Percentiles rank a stretch among this genome's conserved stretches.
Evolutionary conservation across 192 early-diverging fungal species (phyloP).

Genomic region (Backusella westeae): DNA sequence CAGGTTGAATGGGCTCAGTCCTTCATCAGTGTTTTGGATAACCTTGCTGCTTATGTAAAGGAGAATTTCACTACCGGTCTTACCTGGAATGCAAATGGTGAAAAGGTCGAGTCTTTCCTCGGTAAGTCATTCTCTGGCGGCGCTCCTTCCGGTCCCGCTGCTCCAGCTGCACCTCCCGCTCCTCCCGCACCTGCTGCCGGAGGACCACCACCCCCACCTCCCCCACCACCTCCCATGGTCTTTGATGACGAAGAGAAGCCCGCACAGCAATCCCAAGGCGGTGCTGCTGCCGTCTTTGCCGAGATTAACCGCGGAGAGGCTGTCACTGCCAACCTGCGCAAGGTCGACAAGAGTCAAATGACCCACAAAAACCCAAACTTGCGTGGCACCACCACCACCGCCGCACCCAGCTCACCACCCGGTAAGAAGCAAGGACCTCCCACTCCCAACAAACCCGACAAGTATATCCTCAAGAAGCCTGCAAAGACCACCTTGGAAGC

Average conservation of each 20-base stretch:
- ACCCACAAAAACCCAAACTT: conserved; percentile 98
- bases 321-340: conserved; percentile 79
- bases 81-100: conserved; percentile 87
- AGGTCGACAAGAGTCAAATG: conserved; percentile 95
- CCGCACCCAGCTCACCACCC: conserved; percentile 27
- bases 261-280: conserved; percentile 24
- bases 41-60: conserved; percentile 85
- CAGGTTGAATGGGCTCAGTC: conserved; percentile 87
- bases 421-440: conserved; percentile 48
- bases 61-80: conserved; percentile 86
- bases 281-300: conserved; percentile 72
- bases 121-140: conserved; percentile 29
- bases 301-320: conserved; percentile 79
- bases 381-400: conserved; percentile 52
- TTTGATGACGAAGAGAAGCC: conserved; percentile 17
- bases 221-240: conserved; percentile 49
- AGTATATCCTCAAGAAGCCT: conserved; percentile 63
- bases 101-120: conserved; percentile 42
- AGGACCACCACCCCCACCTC: conserved; percentile 54
- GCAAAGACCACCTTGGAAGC: conserved; percentile 81
- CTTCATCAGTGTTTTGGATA: conserved; percentile 66
- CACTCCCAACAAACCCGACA: conserved; percentile 53
- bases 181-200: conserved; percentile 44
- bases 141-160: conserved; percentile 23
- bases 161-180: conserved; percentile 39